Conservation (phyloP, 805 yeast genomes). For the Scheffersomyces lignosus region DNA sequence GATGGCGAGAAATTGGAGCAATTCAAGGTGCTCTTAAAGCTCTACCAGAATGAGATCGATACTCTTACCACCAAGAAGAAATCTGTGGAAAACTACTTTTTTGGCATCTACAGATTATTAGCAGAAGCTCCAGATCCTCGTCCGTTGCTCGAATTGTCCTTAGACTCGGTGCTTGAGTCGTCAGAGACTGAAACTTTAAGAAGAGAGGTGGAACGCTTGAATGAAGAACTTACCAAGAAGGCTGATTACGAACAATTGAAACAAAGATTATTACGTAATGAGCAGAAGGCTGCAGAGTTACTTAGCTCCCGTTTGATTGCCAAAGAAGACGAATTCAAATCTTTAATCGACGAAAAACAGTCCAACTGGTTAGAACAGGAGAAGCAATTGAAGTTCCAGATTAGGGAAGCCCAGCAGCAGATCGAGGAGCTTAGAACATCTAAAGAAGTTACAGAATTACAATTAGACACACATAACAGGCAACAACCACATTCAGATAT, state of each 20-base stretch:
- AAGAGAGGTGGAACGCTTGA: slow-evolving; percentile 49
- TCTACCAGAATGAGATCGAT: slow-evolving; percentile 89
- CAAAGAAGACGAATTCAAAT: slow-evolving; percentile 71
- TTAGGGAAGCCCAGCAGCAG: slow-evolving; percentile 52
- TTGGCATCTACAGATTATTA: slow-evolving; percentile 69
- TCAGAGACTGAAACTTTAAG: slow-evolving; percentile 53
- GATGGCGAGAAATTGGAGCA: slow-evolving; percentile 67
- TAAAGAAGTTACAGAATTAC: slow-evolving; percentile 64
- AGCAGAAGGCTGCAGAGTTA: slow-evolving; percentile 58
- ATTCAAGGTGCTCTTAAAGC: slow-evolving; percentile 64
- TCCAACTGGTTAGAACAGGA: slow-evolving; percentile 65
- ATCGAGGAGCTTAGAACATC: slow-evolving; percentile 65
- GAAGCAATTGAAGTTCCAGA: slow-evolving; percentile 48
- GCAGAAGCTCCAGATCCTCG: slow-evolving; percentile 94
- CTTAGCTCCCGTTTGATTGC: slow-evolving; percentile 57
- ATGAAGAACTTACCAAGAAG: slow-evolving; percentile 58
- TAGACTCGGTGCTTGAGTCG: slow-evolving; percentile 59
- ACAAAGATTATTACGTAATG: slow-evolving; percentile 57
- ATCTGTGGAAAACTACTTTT: slow-evolving; percentile 67
- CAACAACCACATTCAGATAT: slow-evolving; percentile 29
- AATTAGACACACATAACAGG: slow-evolving; percentile 48
- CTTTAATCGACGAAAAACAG: slow-evolving; percentile 71
- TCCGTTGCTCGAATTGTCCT: slow-evolving; percentile 70
- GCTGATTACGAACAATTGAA: slow-evolving; percentile 83
- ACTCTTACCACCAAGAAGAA: slow-evolving; percentile 75